phyloP scores from a whole-genome alignment of 441 rosid species.

The Bocquillonia castaneifolia region DNA sequence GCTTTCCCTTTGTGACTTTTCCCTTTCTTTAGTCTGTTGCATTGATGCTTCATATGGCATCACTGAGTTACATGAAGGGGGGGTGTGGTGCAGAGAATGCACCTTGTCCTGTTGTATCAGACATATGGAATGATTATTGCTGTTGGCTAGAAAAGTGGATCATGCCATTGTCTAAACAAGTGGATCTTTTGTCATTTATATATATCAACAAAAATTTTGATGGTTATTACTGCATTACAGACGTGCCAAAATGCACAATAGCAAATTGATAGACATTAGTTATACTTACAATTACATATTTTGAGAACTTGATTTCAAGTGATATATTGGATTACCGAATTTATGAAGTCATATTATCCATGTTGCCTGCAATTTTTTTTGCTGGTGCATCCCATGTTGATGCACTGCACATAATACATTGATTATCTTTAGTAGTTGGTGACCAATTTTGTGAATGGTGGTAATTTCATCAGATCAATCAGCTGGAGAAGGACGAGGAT shows the following conservation, averaged over 20 bases:
- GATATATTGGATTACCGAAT: neutral
- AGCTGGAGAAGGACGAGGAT: conserved; percentile 95
- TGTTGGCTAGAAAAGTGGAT: neutral
- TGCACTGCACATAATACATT: neutral
- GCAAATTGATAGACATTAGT: neutral
- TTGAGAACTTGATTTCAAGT: neutral
- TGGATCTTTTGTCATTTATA: neutral
- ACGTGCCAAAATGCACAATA: neutral
- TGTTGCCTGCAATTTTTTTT: neutral
- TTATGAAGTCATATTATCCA: neutral
- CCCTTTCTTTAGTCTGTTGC: too few relatives aligned
- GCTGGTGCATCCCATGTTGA: neutral
- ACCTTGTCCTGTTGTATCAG: too few relatives aligned
- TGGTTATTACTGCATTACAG: neutral
- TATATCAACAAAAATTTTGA: neutral
- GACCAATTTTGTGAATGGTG: conserved; percentile 6
- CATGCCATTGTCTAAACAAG: neutral
- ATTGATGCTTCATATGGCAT: too few relatives aligned
- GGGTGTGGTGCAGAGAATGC: too few relatives aligned
- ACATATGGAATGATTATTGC: neutral
- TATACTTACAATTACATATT: neutral
- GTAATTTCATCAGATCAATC: conserved; percentile 64
- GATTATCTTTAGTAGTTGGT: conserved; percentile 5
- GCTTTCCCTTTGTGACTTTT: too few relatives aligned
- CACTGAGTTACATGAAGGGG: too few relatives aligned